Conservation (phyloP, 2,329 filamentous ascomycete species). For the Knoxdaviesia proteae region DNA sequence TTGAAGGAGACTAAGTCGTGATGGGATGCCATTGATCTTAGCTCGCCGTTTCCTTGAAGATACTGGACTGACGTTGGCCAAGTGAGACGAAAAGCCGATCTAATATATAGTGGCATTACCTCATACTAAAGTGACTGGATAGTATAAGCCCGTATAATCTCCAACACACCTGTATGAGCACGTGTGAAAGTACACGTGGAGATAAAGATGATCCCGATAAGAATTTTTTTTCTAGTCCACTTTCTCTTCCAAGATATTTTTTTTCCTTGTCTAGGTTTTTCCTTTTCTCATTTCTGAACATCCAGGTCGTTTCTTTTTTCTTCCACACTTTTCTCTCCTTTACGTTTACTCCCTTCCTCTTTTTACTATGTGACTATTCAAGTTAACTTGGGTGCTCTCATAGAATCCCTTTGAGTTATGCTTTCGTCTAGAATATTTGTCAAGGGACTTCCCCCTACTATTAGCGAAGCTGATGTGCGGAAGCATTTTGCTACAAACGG, state of each 20-base stretch:
- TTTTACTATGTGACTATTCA: no score
- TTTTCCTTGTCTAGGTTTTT: background rate
- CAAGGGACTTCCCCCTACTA: conserved; percentile 65
- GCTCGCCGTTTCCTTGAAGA: no score
- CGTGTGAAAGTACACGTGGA: background rate
- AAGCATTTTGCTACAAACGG: conserved; percentile 66
- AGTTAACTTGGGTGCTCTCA: no score
- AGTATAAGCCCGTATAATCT: no score
- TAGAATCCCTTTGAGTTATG: conserved; percentile 12
- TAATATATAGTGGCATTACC: no score
- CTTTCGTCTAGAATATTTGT: conserved; percentile 54
- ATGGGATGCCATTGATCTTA: no score
- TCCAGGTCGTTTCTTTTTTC: background rate
- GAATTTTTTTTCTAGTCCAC: conserved; percentile 5
- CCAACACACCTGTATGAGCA: no score
- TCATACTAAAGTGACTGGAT: no score
- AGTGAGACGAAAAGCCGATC: no score
- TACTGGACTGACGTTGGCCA: no score
- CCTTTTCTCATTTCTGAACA: background rate
- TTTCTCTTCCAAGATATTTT: conserved; percentile 7
- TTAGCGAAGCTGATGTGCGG: conserved; percentile 67
- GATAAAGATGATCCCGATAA: background rate
- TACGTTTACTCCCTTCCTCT: background rate
- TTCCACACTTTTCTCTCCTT: conserved; percentile 3
- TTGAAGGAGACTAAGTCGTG: no score